Conservation (phyloP, 139 green algal species). For the Deuterostichococcus epilithicus region DNA sequence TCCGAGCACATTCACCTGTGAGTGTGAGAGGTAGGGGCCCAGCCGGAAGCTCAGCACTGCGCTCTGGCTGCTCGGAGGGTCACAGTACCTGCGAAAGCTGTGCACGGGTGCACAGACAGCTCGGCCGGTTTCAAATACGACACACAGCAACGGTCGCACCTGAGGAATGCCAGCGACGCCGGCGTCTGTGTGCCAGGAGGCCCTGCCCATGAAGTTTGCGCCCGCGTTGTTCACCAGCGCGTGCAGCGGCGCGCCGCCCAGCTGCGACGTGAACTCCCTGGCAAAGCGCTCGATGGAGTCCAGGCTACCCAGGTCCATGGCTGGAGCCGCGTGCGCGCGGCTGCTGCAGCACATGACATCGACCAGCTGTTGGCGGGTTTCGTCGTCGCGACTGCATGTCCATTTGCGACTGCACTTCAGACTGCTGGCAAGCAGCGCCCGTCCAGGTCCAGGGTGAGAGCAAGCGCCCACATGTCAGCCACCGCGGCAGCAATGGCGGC, state of each 20-base stretch:
- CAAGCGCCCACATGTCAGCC: not conserved
- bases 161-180: constrained; percentile 26
- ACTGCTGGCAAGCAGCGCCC: too few species aligned
- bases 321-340: not conserved
- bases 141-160: too few species aligned
- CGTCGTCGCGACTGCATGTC: too few species aligned
- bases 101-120: too few species aligned
- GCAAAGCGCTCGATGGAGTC: constrained; percentile 5
- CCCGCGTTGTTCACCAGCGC: constrained; percentile 30
- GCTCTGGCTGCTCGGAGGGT: too few species aligned
- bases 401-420: too few species aligned
- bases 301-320: constrained; percentile 13
- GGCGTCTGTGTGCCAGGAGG: constrained; percentile 20
- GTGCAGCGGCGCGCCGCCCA: constrained; percentile 6
- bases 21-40: too few species aligned
- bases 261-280: constrained; percentile 2
- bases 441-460: too few species aligned
- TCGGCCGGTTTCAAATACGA: too few species aligned
- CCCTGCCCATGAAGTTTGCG: constrained; percentile 29
- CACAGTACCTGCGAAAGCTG: too few species aligned
- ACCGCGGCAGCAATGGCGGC: not conserved
- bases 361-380: too few species aligned
- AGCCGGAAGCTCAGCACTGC: not conserved
- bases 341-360: too few species aligned
- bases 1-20: constrained; percentile 20